Evolutionary conservation across 2,329 filamentous ascomycete species (phyloP).

Genomic region (Xylariales sp.): DNA sequence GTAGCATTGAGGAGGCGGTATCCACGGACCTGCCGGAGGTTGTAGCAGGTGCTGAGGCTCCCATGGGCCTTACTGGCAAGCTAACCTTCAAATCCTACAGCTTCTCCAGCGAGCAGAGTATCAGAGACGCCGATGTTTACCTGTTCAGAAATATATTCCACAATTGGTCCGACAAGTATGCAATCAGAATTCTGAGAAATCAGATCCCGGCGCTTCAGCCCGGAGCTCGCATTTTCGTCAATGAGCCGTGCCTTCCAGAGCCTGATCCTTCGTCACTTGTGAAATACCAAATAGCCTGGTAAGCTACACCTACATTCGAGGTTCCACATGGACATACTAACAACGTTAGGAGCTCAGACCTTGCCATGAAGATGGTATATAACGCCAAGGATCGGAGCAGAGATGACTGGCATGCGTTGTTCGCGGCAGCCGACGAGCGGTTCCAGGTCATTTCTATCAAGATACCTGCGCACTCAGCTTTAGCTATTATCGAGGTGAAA

Average conservation of each 20-base stretch:
- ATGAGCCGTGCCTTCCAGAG: constrained; percentile 12
- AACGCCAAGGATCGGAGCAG: constrained; percentile 17
- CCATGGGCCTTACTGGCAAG: constrained; percentile 2
- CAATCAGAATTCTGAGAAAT: constrained; percentile 25
- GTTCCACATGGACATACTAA: neutral
- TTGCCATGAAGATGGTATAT: constrained; percentile 16
- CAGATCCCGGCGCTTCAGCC: constrained; percentile 6
- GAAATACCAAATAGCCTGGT: neutral
- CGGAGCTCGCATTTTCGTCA: constrained; percentile 11
- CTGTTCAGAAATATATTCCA: constrained; percentile 45
- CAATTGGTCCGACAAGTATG: constrained; percentile 41
- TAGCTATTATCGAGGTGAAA: constrained; percentile 14
- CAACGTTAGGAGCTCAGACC: constrained; percentile 18
- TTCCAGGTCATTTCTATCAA: constrained; percentile 14
- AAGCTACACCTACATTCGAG: neutral
- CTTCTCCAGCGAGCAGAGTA: constrained; percentile 17
- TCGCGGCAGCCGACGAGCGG: constrained; percentile 15
- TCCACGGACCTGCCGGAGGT: constrained; percentile 23
- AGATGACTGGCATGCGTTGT: constrained; percentile 14
- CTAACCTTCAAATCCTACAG: constrained; percentile 16
- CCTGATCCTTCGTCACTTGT: neutral
- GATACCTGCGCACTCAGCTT: constrained; percentile 12
- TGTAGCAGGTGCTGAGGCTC: constrained; percentile 15
- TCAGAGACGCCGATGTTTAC: constrained; percentile 34
- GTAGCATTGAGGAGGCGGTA: constrained; percentile 15